phyloP scores from a whole-genome alignment of 352 stramenopile genomes.

The Phytophthora constricta region DNA sequence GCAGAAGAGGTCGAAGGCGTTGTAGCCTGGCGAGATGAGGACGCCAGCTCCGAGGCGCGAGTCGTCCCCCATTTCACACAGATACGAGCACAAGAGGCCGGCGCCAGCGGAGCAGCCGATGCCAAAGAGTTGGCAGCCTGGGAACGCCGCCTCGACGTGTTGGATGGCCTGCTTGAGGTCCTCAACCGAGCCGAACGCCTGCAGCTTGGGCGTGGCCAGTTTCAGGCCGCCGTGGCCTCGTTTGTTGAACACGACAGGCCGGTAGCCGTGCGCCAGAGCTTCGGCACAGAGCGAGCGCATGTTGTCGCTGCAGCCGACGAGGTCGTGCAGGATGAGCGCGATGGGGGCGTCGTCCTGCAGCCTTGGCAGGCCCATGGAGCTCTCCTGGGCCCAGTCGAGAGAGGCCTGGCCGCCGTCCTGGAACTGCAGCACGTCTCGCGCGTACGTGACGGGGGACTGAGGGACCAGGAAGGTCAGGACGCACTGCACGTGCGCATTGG shows the following conservation, averaged over 20 bases:
- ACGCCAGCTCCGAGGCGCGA: constrained; percentile 65
- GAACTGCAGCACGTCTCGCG: constrained; percentile 61
- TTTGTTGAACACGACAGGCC: constrained; percentile 88
- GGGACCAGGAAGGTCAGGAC: constrained; percentile 77
- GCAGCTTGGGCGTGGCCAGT: constrained; percentile 69
- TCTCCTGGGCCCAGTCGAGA: constrained; percentile 71
- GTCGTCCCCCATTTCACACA: constrained; percentile 62
- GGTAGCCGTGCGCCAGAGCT: constrained; percentile 64
- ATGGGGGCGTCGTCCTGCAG: constrained; percentile 51
- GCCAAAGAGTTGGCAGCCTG: constrained; percentile 58
- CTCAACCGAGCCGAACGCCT: constrained; percentile 71
- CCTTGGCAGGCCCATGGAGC: constrained; percentile 25
- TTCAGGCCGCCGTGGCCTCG: constrained; percentile 71
- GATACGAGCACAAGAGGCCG: constrained; percentile 71
- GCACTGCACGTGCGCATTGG: constrained; percentile 76
- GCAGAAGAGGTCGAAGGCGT: constrained; percentile 79
- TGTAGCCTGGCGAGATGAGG: constrained; percentile 81
- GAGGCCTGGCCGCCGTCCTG: constrained; percentile 69
- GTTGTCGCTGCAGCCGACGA: constrained; percentile 68
- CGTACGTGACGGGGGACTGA: constrained; percentile 60
- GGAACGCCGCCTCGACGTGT: constrained; percentile 56
- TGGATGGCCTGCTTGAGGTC: constrained; percentile 65
- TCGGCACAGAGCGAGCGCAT: constrained; percentile 74
- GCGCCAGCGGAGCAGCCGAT: constrained; percentile 82
- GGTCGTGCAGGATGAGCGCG: constrained; percentile 70